Evolutionary conservation across 495 filamentous ascomycete genomes (phyloP).

Genomic region (Daldinia grandis): DNA sequence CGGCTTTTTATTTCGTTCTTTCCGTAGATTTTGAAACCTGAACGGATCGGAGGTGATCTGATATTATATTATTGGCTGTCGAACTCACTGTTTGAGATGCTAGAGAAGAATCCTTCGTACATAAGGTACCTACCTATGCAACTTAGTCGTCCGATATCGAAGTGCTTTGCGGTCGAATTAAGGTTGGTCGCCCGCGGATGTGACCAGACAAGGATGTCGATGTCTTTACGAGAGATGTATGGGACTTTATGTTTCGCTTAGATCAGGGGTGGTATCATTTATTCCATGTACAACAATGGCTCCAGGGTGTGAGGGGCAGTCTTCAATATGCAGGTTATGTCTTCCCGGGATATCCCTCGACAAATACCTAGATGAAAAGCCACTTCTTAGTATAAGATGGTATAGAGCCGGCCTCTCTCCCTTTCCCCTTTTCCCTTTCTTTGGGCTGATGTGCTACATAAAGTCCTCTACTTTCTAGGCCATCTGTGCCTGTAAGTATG

Average conservation of each 20-base stretch:
- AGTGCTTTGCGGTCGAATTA: not conserved
- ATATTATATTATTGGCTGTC: slow-evolving; percentile 10
- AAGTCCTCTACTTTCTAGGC: not conserved
- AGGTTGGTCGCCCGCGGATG: not conserved
- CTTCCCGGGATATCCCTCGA: not conserved
- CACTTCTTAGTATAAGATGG: not conserved
- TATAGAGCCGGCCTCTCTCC: no score
- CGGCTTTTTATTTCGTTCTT: slow-evolving; percentile 4
- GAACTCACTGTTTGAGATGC: not conserved
- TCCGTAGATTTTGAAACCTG: slow-evolving; percentile 17
- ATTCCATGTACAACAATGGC: not conserved
- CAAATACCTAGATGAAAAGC: not conserved
- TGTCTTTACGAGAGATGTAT: not conserved
- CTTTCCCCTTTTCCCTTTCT: not conserved
- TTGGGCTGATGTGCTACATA: not conserved
- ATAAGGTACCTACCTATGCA: not conserved
- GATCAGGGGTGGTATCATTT: not conserved
- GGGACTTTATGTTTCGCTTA: not conserved
- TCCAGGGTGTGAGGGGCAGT: not conserved
- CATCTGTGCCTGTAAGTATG: not conserved
- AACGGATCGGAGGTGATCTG: slow-evolving; percentile 29
- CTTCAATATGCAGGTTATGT: not conserved
- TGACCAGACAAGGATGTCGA: not conserved
- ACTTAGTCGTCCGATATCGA: not conserved
- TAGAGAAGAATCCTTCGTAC: slow-evolving; percentile 13